A percentile compares a stretch with the other conserved stretches of the same genome.
These are phyloP conservation scores for Mycena latifolia DNA, from an alignment of 768 basidiomycete genomes.

Conservation along the genomic window DNA sequence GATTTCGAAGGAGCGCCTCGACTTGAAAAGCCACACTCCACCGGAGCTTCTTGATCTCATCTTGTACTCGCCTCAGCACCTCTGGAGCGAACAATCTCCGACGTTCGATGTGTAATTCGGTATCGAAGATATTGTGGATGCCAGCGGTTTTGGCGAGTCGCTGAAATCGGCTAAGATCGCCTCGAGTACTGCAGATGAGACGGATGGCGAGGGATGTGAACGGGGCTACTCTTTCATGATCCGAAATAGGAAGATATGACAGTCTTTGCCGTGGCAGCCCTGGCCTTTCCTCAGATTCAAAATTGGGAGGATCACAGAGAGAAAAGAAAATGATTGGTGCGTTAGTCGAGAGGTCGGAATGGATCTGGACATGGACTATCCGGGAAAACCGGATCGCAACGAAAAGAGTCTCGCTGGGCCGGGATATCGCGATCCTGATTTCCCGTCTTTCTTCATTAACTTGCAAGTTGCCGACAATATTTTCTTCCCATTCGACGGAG, in stretches of 20 bases:
- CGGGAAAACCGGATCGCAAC: constrained; percentile 61
- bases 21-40: constrained; percentile 75
- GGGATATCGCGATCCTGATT: constrained; percentile 53
- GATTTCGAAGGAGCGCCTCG: constrained; percentile 55
- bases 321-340: constrained; percentile 57
- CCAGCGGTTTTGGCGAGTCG: constrained; percentile 53
- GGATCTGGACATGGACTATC: constrained; percentile 53
- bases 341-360: constrained; percentile 44
- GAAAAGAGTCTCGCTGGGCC: constrained; percentile 40
- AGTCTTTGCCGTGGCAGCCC: constrained; percentile 46
- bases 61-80: constrained; percentile 45
- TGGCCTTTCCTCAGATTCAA: constrained; percentile 41
- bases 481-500: constrained; percentile 70
- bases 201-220: constrained; percentile 67
- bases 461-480: constrained; percentile 28
- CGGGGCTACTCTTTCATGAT: constrained; percentile 60
- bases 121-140: constrained; percentile 49
- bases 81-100: constrained; percentile 58
- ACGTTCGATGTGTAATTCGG: constrained; percentile 53
- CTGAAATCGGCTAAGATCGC: constrained; percentile 54
- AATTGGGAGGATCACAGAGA: constrained; percentile 56
- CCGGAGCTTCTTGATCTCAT: constrained; percentile 50
- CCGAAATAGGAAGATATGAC: constrained; percentile 52
- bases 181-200: constrained; percentile 53
- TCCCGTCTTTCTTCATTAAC: constrained; percentile 57